Percentiles rank a stretch among this genome's conserved stretches.
Evolutionary conservation across 106 monocot species (phyloP).

Genomic region (Cymbidium sinense): DNA sequence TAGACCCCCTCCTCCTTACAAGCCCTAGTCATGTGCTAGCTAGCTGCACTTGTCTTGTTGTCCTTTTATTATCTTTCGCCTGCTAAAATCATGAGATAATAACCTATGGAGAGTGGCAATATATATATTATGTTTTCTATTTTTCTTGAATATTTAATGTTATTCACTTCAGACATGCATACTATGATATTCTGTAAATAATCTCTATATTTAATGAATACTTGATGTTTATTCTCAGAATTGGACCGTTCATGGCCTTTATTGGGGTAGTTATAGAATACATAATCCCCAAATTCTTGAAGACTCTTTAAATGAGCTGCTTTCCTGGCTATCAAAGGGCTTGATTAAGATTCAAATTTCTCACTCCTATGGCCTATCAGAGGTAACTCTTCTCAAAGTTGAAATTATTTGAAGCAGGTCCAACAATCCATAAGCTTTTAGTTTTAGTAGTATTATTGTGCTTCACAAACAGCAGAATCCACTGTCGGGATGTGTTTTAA

Average conservation of each 20-base stretch:
- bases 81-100: background rate
- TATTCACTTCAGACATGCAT: background rate
- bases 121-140: background rate
- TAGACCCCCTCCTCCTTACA: too few relatives aligned
- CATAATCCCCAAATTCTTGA: constrained; percentile 64
- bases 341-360: constrained; percentile 73
- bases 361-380: constrained; percentile 57
- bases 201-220: background rate
- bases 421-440: too few relatives aligned
- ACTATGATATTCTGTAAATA: background rate
- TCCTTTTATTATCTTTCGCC: too few relatives aligned
- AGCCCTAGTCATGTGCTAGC: too few relatives aligned
- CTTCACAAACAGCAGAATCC: too few relatives aligned
- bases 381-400: constrained; percentile 32
- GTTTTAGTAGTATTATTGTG: too few relatives aligned
- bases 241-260: constrained; percentile 95
- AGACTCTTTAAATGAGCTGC: constrained; percentile 80
- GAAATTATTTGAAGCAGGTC: too few relatives aligned
- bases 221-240: constrained; percentile 33
- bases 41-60: too few relatives aligned
- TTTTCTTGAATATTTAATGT: background rate
- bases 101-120: background rate
- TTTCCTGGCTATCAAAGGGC: constrained; percentile 80
- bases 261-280: constrained; percentile 81
- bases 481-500: too few relatives aligned